phyloP scores from a whole-genome alignment of 345 rosid species.

The Dovyalis caffra region DNA sequence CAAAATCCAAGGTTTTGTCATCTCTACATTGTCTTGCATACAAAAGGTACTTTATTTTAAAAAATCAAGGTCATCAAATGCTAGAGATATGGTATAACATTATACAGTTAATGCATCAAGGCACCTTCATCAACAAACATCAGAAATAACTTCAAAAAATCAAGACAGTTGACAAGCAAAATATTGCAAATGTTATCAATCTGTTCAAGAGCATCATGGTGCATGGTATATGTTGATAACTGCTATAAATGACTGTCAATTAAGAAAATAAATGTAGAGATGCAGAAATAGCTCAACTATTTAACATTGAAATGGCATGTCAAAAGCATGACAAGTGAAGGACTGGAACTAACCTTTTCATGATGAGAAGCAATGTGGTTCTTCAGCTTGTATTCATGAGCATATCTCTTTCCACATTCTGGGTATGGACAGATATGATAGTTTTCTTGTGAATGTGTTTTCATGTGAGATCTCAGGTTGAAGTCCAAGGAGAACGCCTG shows the following conservation, averaged over 20 bases:
- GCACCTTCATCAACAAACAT: neutral
- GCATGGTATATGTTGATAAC: neutral
- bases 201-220: neutral
- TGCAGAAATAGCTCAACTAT: neutral
- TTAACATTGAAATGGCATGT: neutral
- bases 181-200: neutral
- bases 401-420: slow-evolving; percentile 97
- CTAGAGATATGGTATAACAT: neutral
- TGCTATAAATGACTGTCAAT: neutral
- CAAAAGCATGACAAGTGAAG: neutral
- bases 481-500: slow-evolving; percentile 99
- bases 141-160: neutral
- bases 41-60: neutral
- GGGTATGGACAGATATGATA: slow-evolving; percentile 88
- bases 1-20: neutral
- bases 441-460: slow-evolving; percentile 97
- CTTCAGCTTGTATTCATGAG: slow-evolving; percentile 95
- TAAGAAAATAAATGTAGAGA: neutral
- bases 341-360: slow-evolving; percentile 58
- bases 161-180: neutral
- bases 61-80: neutral
- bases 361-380: slow-evolving; percentile 82
- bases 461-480: slow-evolving; percentile 96
- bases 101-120: neutral
- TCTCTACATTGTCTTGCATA: neutral